Evolutionary conservation across 2,329 filamentous ascomycete species (phyloP), one percentile per base, ranked within the genome.

Genomic region (Calonectria pseudoturangicola): DNA sequence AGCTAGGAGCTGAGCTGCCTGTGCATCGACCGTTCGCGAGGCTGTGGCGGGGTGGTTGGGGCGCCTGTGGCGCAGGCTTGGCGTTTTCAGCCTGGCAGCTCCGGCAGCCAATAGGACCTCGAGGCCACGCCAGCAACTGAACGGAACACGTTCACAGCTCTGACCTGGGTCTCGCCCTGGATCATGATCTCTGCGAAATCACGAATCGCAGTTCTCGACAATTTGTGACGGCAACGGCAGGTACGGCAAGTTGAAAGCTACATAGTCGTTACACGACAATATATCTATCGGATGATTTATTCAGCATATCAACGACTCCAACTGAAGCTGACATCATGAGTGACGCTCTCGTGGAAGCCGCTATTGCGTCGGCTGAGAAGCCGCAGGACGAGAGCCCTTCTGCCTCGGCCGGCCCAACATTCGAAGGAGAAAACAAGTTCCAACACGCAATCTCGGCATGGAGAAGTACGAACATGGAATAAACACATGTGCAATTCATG

Each of bases 401-500:
- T 60, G 25, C 54, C 33, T 27, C 33, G 10, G 21, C 30, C 18
- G 80, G 71, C 33, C 77, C 81, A 28, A 79, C 79, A 10, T 80
- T 82, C 18, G 90, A 92, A 62, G 90, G 90, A 43, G 92, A 93
- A 79, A 98, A 98, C 87, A 98, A 98, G 85, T 99, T 99, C 83
- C 97, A 99, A 84, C 94, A 93, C 82, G 97, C 97, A 70, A 98
- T 99, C 79, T 94, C 95, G 75, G 94, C 96, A 83, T 99, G 97
- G 97, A 93, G 97, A 88, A 96, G 96, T 98, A 91, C 60, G 83
- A 62, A 65, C 68, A n/a, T 74, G 47, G 21, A 33, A 36, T 10
- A 7, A 33, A 36, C 3, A 7, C 16, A 36, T 39, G 36, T 27
- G 12, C 12, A 18, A 25, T 54, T 45, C 12, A 33, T 28, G 30